A percentile compares a stretch with the other conserved stretches of the same genome.
Evolutionary conservation across 257 asterid species (phyloP).

Genomic region (Euphrasia confusa): DNA sequence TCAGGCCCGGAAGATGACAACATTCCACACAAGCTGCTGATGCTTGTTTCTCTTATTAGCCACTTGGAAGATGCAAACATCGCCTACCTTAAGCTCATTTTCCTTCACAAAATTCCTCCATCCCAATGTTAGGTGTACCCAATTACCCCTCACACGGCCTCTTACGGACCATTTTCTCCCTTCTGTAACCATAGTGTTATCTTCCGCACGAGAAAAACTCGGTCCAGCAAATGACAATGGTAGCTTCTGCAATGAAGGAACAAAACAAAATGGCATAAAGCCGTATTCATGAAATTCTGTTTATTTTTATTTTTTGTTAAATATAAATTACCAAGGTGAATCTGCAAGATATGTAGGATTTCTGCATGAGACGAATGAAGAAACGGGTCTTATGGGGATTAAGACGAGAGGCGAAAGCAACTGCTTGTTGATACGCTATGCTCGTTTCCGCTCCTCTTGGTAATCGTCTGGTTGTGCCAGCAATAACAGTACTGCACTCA

Average conservation of each 20-base stretch:
- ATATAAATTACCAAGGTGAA: background rate
- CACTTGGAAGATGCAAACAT: conserved; percentile 4
- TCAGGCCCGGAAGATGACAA: background rate
- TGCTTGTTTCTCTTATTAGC: background rate
- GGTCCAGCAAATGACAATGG: background rate
- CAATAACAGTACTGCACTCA: background rate
- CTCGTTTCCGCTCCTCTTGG: background rate
- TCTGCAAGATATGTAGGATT: background rate
- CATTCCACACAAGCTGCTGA: background rate
- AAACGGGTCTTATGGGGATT: background rate
- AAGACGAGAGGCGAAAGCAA: background rate
- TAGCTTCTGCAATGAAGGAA: background rate
- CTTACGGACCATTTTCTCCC: background rate
- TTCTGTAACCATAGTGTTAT: background rate
- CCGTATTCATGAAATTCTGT: background rate
- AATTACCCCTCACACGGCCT: background rate
- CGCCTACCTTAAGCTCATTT: background rate
- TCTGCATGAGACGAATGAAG: background rate
- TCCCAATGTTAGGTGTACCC: background rate
- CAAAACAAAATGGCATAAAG: background rate
- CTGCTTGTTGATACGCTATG: background rate
- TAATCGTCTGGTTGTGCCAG: background rate
- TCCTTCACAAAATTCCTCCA: background rate
- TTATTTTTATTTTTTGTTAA: too few species aligned
- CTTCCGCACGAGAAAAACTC: background rate